Evolutionary conservation across 202 grass and related monocot genomes (phyloP), one percentile per base, ranked within the genome.

Genomic region (Brachypodium distachyon): DNA sequence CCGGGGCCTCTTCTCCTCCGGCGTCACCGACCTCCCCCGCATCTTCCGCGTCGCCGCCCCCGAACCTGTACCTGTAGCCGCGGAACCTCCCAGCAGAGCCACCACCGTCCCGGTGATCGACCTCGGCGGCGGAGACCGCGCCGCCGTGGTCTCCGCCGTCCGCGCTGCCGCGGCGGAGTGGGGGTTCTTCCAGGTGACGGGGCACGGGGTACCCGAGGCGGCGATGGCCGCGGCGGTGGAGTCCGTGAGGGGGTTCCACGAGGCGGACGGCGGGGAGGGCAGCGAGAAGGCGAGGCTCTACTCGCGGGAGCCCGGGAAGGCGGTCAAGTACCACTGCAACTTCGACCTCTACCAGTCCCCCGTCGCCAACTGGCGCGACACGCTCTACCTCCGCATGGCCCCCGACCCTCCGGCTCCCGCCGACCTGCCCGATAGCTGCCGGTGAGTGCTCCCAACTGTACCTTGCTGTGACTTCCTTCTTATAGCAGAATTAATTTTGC

Each of bases 131-230:
- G 18, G 13, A 1, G 84, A 85, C 70, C 72, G 61, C 18, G 65
- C 25, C 8, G 61, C 48, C 16, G 59, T 58, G 7, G 88, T 74
- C 3, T 81, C 59, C 3, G 18, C 71, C 7, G 17, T 91, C 41
- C 3, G 74, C 14, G 54, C 55, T 9, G 87, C 84, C 0, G 47
- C 50, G 1, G 31, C 26, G 2, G 69, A 85, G 26, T 91, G 85
- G 88, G 88, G 91, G 0, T 88, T 88, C 79, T 85, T 91, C 77
- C 85, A 88, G 60, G 79, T 91, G 56, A 74, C 71, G 5, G 87
- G 84, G 13, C 87, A 89, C 37, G 71, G 63, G 0, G 83, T 90
- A n/a, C 77, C 79, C 19, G 31, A 1, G 3, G 55, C 18, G 32
- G 42, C 14, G 1, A 78, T 63, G 72, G 28, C 3, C 17, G 26